Evolutionary conservation across 2,329 filamentous ascomycete species (phyloP).

Genomic region (Colletotrichum spaethianum): DNA sequence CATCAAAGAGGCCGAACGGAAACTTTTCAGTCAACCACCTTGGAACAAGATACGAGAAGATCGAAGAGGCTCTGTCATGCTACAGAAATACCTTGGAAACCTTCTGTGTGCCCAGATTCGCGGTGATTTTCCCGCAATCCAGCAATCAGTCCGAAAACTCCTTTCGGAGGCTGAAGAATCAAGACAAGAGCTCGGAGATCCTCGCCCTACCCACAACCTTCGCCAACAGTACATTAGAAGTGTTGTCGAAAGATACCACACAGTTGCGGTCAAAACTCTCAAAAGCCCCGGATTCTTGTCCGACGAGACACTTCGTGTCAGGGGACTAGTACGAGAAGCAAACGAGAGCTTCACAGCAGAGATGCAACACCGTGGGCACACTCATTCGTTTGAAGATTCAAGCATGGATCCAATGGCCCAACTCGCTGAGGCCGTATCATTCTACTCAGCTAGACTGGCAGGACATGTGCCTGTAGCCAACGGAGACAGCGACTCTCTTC

Average conservation of each 20-base stretch:
- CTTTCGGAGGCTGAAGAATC: constrained; percentile 41
- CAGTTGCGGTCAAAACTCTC: constrained; percentile 43
- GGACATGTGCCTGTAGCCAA: background rate
- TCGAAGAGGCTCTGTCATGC: constrained; percentile 48
- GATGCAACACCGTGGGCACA: constrained; percentile 48
- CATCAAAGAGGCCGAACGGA: constrained; percentile 46
- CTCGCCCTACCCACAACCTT: constrained; percentile 44
- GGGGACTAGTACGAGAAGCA: constrained; percentile 42
- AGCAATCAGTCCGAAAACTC: constrained; percentile 43
- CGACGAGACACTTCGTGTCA: constrained; percentile 44
- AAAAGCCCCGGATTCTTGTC: constrained; percentile 45
- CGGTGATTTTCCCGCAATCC: constrained; percentile 50
- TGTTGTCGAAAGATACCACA: constrained; percentile 45
- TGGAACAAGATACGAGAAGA: constrained; percentile 47
- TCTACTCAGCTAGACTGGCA: background rate
- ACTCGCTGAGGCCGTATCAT: constrained; percentile 11
- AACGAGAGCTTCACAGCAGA: constrained; percentile 46
- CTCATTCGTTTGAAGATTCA: constrained; percentile 46
- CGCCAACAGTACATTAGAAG: constrained; percentile 47
- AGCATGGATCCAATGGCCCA: constrained; percentile 39
- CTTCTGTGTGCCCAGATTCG: constrained; percentile 54
- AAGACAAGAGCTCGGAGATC: constrained; percentile 45
- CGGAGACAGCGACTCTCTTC: background rate
- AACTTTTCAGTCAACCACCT: constrained; percentile 46
- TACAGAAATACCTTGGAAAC: constrained; percentile 49